Evolutionary conservation across 2,329 filamentous ascomycete species (phyloP).

Genomic region (Colletotrichum theobromicola): DNA sequence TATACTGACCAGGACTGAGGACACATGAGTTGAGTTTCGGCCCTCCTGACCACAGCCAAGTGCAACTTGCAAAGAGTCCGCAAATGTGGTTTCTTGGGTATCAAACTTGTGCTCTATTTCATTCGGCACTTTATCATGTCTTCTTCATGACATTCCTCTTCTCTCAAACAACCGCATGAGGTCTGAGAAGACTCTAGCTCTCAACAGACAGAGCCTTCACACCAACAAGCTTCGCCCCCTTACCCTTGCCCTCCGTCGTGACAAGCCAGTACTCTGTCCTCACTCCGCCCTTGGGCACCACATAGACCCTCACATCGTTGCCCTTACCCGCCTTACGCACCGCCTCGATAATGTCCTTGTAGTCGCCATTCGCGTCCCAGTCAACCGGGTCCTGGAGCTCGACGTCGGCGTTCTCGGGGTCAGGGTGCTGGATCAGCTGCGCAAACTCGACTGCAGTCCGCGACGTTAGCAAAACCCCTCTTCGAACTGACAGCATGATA

Average conservation of each 20-base stretch:
- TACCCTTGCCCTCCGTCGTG: conserved; percentile 60
- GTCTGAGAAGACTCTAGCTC: conserved; percentile 46
- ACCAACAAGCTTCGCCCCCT: conserved; percentile 71
- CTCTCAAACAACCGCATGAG: background rate
- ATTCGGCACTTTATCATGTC: background rate
- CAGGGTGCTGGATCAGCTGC: conserved; percentile 65
- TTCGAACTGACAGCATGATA: conserved; percentile 4
- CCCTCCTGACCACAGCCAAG: background rate
- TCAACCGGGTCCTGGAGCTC: conserved; percentile 70
- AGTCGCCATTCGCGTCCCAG: conserved; percentile 77
- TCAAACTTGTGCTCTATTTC: background rate
- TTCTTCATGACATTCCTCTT: background rate
- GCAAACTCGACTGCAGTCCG: conserved; percentile 62
- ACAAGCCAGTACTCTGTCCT: conserved; percentile 84
- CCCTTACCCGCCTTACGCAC: conserved; percentile 68
- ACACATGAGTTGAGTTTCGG: background rate
- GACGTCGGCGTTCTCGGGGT: conserved; percentile 60
- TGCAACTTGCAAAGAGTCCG: background rate
- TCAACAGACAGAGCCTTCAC: conserved; percentile 81
- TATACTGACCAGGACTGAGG: background rate
- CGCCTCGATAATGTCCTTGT: conserved; percentile 71
- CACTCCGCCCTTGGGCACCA: conserved; percentile 65
- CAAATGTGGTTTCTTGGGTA: background rate
- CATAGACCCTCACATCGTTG: conserved; percentile 76
- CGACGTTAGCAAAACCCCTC: background rate